phyloP scores from a whole-genome alignment of 148 eudicot genomes.

The Hydrangea macrophylla region DNA sequence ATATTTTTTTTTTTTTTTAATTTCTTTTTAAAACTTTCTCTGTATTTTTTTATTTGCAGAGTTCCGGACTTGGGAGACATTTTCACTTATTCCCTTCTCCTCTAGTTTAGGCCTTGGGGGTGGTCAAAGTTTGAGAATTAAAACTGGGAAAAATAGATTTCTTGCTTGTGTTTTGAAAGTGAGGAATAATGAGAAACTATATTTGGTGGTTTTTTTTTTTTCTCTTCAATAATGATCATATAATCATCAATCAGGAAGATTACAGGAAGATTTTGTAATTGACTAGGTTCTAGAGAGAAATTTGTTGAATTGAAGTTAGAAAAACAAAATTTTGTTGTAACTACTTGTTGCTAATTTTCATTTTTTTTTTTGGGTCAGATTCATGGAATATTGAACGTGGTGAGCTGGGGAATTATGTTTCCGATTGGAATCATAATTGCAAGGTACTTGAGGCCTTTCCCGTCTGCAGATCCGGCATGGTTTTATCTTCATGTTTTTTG shows the following conservation, averaged over 20 bases:
- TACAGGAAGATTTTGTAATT: not conserved
- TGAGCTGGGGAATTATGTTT: slow-evolving; percentile 93
- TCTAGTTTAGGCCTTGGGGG: no score
- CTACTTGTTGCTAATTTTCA: not conserved
- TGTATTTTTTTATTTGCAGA: not conserved
- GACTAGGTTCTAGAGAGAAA: no score
- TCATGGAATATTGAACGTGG: slow-evolving; percentile 85
- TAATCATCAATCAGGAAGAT: not conserved
- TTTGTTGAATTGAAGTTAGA: not conserved
- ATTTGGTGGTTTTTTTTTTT: not conserved
- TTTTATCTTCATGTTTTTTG: slow-evolving; percentile 77
- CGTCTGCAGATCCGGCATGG: slow-evolving; percentile 91
- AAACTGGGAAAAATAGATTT: not conserved
- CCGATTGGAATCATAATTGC: slow-evolving; percentile 77
- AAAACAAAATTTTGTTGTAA: no score
- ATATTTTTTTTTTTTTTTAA: no score
- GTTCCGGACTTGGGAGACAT: not conserved
- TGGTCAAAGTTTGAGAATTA: not conserved
- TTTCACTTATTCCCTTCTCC: no score
- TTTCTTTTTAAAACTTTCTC: no score
- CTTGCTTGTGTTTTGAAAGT: not conserved
- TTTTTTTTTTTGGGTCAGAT: slow-evolving; percentile 39
- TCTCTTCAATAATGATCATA: not conserved
- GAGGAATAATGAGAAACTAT: not conserved
- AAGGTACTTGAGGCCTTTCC: slow-evolving; percentile 64